Evolutionary conservation across 2,329 filamentous ascomycete species (phyloP), one percentile per base, ranked within the genome.

Genomic region (Fusarium ramigenum): DNA sequence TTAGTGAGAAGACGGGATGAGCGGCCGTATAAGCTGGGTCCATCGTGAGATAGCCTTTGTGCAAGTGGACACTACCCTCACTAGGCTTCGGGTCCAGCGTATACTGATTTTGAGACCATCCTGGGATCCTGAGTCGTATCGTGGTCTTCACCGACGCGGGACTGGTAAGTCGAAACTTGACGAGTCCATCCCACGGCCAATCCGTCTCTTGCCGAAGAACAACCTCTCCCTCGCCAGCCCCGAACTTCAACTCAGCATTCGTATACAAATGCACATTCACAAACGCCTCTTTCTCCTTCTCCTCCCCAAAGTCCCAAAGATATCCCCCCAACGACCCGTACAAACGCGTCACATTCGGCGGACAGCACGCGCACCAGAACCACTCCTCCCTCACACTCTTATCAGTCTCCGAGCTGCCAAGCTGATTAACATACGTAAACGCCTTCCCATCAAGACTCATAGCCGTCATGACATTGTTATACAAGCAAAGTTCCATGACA

Each of bases 391-490:
- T 58, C 0, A 44, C 42, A 7, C 56, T 68, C 16, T 68, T 68
- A 62, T 63, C 63, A 4, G 4, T 50, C 18, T 69, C 66, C 14
- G 66, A 69, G 3, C 87, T 89, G 0, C 86, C 87, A 0, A 92
- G 82, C 66, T 90, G 89, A 71, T 92, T 92, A 49, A 87, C 86
- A 69, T 92, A 92, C 1, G 88, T 90, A 78, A 91, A 92, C 2
- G 82, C 83, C 36, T 83, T 87, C 3, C 90, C 89, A 69, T 89
- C 84, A 8, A 86, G 78, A 30, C 85, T 87, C 85, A 91, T 88
- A 1, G 86, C 86, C 0, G 87, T 89, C 79, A 91, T 83, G 18
- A 91, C 84, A 23, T 86, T 85, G 76, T 92, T 91, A 78, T 90
- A 91, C 1, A 92, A 83, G 61, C 85, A 88, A 4, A 91, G 79